phyloP scores from a whole-genome alignment of 352 stramenopile species.

The Pythium aristosporum region DNA sequence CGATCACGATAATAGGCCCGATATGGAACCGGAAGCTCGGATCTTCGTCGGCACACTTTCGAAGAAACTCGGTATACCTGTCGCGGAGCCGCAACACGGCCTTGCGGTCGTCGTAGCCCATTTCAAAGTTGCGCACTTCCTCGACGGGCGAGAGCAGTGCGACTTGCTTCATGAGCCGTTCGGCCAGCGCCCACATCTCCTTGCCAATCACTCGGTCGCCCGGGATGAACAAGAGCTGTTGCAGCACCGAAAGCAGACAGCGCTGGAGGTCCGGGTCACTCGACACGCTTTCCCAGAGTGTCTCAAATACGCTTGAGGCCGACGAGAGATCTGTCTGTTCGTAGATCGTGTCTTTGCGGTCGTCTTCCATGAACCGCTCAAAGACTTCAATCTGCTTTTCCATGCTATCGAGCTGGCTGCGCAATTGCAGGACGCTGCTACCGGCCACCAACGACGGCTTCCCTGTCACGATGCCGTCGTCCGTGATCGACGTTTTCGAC shows the following conservation, averaged over 20 bases:
- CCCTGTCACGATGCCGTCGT: conserved; percentile 8
- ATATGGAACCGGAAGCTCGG: conserved; percentile 67
- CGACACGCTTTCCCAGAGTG: conserved; percentile 50
- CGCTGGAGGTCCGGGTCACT: conserved; percentile 62
- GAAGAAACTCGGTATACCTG: conserved; percentile 72
- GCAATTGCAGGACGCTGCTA: conserved; percentile 70
- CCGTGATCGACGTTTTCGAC: conserved; percentile 23
- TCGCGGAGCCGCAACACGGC: conserved; percentile 70
- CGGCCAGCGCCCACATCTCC: conserved; percentile 82
- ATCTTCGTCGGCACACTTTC: conserved; percentile 68
- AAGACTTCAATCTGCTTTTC: conserved; percentile 90
- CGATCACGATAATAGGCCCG: conserved; percentile 73
- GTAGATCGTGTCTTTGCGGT: conserved; percentile 86
- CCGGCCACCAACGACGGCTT: conserved; percentile 56
- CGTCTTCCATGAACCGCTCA: conserved; percentile 86
- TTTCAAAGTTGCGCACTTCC: conserved; percentile 75
- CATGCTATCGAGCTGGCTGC: conserved; percentile 85
- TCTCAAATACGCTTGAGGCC: conserved; percentile 66
- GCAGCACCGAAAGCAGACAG: conserved; percentile 78
- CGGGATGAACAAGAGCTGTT: conserved; percentile 86
- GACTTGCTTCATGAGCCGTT: conserved; percentile 82
- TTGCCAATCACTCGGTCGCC: conserved; percentile 80
- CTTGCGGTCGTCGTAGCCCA: conserved; percentile 84
- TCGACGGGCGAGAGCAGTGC: conserved; percentile 72
- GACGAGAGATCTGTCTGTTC: conserved; percentile 75